Percentiles rank a stretch among this genome's conserved stretches.
Conservation (phyloP, 345 rosid genomes). For the Anastatica hierochuntica region DNA sequence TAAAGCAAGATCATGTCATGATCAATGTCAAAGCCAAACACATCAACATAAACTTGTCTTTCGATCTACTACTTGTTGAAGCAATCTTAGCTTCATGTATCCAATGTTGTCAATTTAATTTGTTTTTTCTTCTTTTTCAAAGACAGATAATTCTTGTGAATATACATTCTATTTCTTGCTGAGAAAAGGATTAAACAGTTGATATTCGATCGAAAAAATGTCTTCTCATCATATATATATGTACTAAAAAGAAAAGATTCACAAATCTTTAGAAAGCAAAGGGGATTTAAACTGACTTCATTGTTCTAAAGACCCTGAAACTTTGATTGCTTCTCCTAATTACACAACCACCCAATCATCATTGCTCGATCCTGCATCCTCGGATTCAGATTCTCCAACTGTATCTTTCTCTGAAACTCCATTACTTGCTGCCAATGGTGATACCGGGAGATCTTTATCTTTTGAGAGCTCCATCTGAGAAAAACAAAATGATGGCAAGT, state of each 20-base stretch:
- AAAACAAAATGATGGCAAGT: background rate
- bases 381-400: background rate
- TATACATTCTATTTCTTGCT: background rate
- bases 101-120: no score
- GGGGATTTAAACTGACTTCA: background rate
- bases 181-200: background rate
- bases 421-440: background rate
- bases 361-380: background rate
- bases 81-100: constrained; percentile 52
- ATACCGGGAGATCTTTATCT: background rate
- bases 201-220: background rate
- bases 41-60: constrained; percentile 44
- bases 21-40: constrained; percentile 63
- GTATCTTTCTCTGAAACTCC: background rate
- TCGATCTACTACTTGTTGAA: constrained; percentile 52
- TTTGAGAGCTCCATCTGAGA: constrained; percentile 15
- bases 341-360: constrained; percentile 10
- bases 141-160: background rate
- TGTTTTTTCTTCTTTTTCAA: no score
- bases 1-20: constrained; percentile 68
- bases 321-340: background rate
- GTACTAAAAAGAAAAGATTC: background rate
- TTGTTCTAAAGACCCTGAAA: background rate
- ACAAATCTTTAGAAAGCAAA: background rate
- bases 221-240: no score